Evolutionary conservation across 148 eudicot species (phyloP).

Genomic region (Amaranthus palmeri): DNA sequence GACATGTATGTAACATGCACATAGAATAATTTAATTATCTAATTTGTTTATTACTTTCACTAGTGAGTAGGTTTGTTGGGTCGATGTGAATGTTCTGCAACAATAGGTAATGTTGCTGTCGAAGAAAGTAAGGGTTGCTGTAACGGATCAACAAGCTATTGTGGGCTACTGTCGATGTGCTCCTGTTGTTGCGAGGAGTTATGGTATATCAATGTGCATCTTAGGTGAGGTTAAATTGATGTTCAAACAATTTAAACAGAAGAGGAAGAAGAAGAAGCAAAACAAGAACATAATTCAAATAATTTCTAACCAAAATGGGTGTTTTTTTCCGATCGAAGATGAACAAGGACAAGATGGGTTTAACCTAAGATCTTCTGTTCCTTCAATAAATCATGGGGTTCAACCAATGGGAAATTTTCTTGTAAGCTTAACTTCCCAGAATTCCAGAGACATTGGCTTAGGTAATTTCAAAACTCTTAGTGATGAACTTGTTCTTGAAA

Average conservation of each 20-base stretch:
- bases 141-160: too few relatives aligned
- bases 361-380: conserved; percentile 49
- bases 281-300: conserved; percentile 14
- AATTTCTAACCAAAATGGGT: conserved; percentile 11
- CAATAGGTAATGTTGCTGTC: too few relatives aligned
- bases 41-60: too few relatives aligned
- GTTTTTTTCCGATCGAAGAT: conserved; percentile 15
- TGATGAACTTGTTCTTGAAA: conserved; percentile 88
- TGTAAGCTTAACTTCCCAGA: conserved; percentile 45
- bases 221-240: conserved; percentile 19
- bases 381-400: conserved; percentile 59
- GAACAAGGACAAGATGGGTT: conserved; percentile 43
- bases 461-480: conserved; percentile 62
- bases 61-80: too few relatives aligned
- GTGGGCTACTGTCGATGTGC: too few relatives aligned
- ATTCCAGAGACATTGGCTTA: conserved; percentile 76
- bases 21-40: too few relatives aligned
- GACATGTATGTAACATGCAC: too few relatives aligned
- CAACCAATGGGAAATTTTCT: conserved; percentile 85
- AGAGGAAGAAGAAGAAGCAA: conserved; percentile 22
- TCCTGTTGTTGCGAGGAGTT: too few relatives aligned
- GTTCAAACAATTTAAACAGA: conserved; percentile 23
- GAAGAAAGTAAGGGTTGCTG: too few relatives aligned
- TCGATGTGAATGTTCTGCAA: too few relatives aligned
- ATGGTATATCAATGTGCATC: too few relatives aligned